Evolutionary conservation across 345 rosid genomes (phyloP).

Genomic region (Cardamine occulta): DNA sequence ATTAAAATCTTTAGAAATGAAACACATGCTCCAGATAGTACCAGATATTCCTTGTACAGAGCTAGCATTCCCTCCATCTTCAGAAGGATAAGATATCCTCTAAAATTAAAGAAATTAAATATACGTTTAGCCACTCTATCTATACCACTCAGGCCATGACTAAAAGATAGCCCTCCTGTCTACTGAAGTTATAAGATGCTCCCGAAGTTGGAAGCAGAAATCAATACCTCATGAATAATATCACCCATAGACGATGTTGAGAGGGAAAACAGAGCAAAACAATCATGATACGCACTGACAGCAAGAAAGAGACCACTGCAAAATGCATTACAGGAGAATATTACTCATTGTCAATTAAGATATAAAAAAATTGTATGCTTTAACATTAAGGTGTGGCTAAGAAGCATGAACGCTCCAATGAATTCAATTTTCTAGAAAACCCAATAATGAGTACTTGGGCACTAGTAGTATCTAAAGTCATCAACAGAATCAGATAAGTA

Average conservation of each 20-base stretch:
- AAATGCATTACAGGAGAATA: conserved; percentile 26
- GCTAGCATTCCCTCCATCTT: conserved; percentile 52
- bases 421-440: conserved; percentile 15
- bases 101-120: conserved; percentile 45
- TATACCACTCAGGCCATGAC: not conserved
- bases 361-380: conserved; percentile 9
- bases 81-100: conserved; percentile 82
- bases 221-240: conserved; percentile 68
- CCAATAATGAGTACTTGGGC: not conserved
- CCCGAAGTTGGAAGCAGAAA: conserved; percentile 29
- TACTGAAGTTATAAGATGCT: conserved; percentile 35
- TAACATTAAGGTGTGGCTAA: conserved; percentile 25
- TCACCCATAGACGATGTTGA: conserved; percentile 64
- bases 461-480: conserved; percentile 25
- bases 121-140: conserved; percentile 25
- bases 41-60: conserved; percentile 60
- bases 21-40: conserved; percentile 99
- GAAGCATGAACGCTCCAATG: not conserved
- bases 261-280: conserved; percentile 78
- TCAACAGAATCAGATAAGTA: conserved; percentile 14
- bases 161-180: conserved; percentile 14
- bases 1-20: conserved; percentile 62
- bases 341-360: conserved; percentile 17
- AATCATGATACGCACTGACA: conserved; percentile 84
- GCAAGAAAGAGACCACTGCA: conserved; percentile 83